Conservation (phyloP, 176 grass and related monocot genomes). For the sorghum (Sorghum bicolor) region DNA sequence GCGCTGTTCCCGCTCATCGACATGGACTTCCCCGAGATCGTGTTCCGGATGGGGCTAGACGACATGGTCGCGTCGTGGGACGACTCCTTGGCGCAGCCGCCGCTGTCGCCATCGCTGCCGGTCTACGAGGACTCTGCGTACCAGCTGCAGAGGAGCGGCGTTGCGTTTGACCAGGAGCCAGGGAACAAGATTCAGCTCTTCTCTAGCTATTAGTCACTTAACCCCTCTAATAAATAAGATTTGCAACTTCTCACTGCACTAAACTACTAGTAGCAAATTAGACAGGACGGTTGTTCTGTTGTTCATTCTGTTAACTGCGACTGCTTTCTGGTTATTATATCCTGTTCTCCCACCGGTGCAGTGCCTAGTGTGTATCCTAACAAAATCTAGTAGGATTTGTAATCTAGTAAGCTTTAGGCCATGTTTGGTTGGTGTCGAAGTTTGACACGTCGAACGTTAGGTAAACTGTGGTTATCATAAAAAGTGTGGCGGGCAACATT, state of each 20-base stretch:
- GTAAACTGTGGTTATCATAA: too few species aligned
- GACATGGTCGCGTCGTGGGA: constrained; percentile 34
- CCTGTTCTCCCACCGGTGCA: too few species aligned
- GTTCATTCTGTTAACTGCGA: background rate
- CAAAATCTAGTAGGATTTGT: too few species aligned
- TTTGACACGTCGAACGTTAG: too few species aligned
- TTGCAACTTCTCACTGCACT: background rate
- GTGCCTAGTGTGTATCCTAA: too few species aligned
- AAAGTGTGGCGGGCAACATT: too few species aligned
- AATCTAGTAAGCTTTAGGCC: too few species aligned
- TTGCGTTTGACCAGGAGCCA: constrained; percentile 45
- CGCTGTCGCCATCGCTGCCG: background rate
- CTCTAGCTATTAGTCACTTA: constrained; percentile 23
- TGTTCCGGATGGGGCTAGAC: constrained; percentile 45
- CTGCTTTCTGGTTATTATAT: too few species aligned
- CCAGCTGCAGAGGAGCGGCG: constrained; percentile 23
- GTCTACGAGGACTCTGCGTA: constrained; percentile 31
- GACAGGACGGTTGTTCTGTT: background rate
- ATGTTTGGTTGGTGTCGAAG: too few species aligned
- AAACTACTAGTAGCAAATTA: background rate
- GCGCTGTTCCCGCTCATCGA: constrained; percentile 34
- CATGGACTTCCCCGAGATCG: constrained; percentile 45
- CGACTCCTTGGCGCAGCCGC: background rate
- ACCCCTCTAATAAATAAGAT: background rate
- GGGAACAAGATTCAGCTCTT: constrained; percentile 69